phyloP scores from a whole-genome alignment of 2,329 filamentous ascomycete genomes.

The Fusarium protoensiforme region DNA sequence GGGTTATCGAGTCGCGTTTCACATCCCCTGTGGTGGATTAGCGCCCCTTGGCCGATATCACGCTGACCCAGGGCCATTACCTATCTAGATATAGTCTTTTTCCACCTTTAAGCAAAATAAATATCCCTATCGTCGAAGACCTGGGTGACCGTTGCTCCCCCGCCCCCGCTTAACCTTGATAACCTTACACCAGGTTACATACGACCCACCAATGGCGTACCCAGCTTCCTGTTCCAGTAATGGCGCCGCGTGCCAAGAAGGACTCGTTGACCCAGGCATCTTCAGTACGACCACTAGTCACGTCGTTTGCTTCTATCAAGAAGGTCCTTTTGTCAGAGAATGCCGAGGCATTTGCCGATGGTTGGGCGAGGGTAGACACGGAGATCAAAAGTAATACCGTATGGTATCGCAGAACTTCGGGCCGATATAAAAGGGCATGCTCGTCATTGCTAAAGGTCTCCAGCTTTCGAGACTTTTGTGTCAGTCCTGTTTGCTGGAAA shows the following conservation, averaged over 20 bases:
- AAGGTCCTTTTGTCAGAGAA: background rate
- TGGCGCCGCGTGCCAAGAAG: conserved; percentile 27
- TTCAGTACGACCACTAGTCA: background rate
- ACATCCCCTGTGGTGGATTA: background rate
- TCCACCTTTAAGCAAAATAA: too few relatives aligned
- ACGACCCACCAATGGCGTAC: conserved; percentile 7
- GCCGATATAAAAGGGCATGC: conserved; percentile 13
- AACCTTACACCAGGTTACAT: conserved; percentile 11
- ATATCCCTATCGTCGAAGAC: background rate
- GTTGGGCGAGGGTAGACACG: background rate
- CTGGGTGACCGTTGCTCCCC: background rate
- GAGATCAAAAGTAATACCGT: conserved; percentile 28
- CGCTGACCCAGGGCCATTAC: background rate
- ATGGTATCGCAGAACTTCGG: background rate
- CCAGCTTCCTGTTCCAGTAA: conserved; percentile 32
- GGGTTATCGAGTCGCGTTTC: background rate
- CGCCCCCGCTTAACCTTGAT: background rate
- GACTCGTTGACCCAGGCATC: background rate
- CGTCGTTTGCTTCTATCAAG: background rate
- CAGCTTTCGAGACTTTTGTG: background rate
- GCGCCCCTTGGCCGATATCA: background rate
- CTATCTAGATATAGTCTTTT: background rate
- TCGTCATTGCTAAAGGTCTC: background rate
- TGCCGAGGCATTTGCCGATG: background rate
- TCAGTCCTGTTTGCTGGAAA: too few relatives aligned